Conservation (phyloP, 2,329 filamentous ascomycete genomes). For the Orbilia blumenaviensis region DNA sequence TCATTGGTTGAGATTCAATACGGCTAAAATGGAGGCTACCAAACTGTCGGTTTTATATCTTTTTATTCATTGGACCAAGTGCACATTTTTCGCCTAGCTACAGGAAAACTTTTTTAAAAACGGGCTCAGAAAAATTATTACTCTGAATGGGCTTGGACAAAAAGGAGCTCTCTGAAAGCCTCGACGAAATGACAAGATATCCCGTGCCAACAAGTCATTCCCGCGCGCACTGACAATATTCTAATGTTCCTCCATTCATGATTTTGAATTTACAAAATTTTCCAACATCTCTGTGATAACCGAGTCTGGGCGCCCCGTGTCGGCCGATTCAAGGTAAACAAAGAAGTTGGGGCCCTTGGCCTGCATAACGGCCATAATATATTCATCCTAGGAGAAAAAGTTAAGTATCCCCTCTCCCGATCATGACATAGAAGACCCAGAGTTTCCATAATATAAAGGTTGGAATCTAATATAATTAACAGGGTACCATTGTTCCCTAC, state of each 20-base stretch:
- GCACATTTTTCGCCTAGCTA: not conserved
- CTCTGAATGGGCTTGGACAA: not conserved
- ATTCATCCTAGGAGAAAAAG: too few relatives aligned
- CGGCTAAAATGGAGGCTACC: slow-evolving; percentile 2
- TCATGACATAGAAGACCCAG: too few relatives aligned
- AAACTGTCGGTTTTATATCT: slow-evolving; percentile 25
- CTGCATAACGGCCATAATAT: too few relatives aligned
- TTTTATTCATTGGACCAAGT: not conserved
- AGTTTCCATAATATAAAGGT: not conserved
- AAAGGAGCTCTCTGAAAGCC: not conserved
- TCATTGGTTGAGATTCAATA: not conserved
- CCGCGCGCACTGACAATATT: not conserved
- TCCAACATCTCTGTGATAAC: not conserved
- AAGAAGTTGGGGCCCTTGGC: too few relatives aligned
- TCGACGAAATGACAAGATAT: not conserved
- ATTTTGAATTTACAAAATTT: not conserved
- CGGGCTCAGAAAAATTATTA: not conserved
- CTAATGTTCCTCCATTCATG: not conserved
- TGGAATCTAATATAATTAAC: not conserved
- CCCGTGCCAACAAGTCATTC: not conserved
- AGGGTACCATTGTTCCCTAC: too few relatives aligned
- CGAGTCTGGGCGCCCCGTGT: not conserved
- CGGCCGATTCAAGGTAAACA: too few relatives aligned
- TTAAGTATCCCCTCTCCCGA: too few relatives aligned
- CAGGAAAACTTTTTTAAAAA: slow-evolving; percentile 3